Percentiles rank a stretch among this genome's conserved stretches.
These are phyloP conservation scores for Daldinia decipiens DNA, from an alignment of 495 filamentous ascomycete species.

Conservation along the genomic window DNA sequence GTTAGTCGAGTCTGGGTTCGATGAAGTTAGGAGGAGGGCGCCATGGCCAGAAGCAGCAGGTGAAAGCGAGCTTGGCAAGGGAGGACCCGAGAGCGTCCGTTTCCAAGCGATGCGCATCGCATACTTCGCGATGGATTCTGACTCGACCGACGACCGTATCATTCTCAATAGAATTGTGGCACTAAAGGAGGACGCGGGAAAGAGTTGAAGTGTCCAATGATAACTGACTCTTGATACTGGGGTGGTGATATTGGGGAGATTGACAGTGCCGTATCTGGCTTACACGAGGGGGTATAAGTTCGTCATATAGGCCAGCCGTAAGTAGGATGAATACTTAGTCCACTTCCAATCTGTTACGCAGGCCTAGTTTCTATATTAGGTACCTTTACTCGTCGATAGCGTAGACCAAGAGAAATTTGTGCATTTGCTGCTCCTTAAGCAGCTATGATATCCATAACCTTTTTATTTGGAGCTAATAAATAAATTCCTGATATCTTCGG, in stretches of 20 bases:
- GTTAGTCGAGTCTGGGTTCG: constrained; percentile 84
- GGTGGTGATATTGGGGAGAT: neutral
- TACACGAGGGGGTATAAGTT: neutral
- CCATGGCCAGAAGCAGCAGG: constrained; percentile 86
- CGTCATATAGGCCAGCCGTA: neutral
- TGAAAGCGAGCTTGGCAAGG: constrained; percentile 65
- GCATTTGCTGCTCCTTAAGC: neutral
- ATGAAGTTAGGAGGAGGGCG: constrained; percentile 76
- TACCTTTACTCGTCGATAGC: neutral
- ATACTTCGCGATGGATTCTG: constrained; percentile 86
- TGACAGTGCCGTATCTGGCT: neutral
- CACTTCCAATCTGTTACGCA: neutral
- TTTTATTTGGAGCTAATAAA: neutral
- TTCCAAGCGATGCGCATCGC: constrained; percentile 94
- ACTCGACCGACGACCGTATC: constrained; percentile 78
- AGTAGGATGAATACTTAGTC: neutral
- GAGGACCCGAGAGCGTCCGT: constrained; percentile 76
- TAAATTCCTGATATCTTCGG: too few species aligned
- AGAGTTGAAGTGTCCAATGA: constrained; percentile 54
- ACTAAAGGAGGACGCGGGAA: constrained; percentile 87
- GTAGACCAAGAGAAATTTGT: neutral
- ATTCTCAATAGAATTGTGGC: constrained; percentile 93
- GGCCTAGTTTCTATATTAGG: neutral
- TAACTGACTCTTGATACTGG: neutral
- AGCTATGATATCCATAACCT: neutral